phyloP scores from a whole-genome alignment of 352 stramenopile species.

The Phytophthora crassamura region DNA sequence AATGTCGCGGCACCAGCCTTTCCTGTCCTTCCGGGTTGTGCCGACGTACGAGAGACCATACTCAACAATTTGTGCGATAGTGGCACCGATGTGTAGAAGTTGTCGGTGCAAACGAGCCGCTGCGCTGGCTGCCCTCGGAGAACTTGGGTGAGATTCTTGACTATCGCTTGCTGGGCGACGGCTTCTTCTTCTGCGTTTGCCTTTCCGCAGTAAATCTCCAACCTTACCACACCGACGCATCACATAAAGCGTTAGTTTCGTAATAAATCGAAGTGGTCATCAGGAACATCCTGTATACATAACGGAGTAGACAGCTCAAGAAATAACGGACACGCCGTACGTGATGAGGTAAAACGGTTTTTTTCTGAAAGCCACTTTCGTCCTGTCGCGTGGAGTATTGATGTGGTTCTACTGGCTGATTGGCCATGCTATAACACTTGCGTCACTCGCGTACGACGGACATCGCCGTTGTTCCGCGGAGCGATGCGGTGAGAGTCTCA shows the following conservation, averaged over 20 bases:
- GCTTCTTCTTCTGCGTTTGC: neutral
- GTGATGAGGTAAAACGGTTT: no score
- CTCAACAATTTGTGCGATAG: slow-evolving; percentile 15
- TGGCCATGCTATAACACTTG: no score
- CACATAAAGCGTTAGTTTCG: neutral
- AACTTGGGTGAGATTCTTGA: slow-evolving; percentile 6
- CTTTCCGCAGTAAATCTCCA: neutral
- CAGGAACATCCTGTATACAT: neutral
- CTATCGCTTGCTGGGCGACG: neutral
- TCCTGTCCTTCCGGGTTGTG: slow-evolving; percentile 8
- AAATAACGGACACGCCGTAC: no score
- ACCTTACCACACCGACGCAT: neutral
- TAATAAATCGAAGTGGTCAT: neutral
- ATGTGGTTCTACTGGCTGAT: no score
- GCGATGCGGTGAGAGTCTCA: no score
- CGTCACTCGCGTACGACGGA: no score
- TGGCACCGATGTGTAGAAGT: slow-evolving; percentile 16
- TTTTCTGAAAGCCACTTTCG: no score
- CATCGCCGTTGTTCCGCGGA: no score
- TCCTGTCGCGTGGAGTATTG: no score
- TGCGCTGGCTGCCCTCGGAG: slow-evolving; percentile 1
- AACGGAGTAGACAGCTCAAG: no score
- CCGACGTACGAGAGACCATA: no score
- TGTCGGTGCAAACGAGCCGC: slow-evolving; percentile 10
- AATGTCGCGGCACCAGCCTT: slow-evolving; percentile 6